Conservation (phyloP, 768 basidiomycete species). For the Cystobasidium onofrii region DNA sequence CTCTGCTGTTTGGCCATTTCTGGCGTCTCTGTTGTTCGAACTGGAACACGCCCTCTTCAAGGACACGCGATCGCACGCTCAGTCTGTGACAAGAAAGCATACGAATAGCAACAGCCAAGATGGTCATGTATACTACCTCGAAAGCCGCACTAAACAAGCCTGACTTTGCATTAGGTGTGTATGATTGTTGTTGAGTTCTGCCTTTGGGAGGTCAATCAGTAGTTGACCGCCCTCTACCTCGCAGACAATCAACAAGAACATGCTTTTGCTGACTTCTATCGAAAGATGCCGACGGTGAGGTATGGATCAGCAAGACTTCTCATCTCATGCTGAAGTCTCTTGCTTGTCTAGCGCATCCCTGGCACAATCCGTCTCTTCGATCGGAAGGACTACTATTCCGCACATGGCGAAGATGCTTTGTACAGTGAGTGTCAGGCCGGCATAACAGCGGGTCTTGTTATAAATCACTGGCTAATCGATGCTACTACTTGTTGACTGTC, state of each 20-base stretch:
- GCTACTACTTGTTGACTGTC: constrained; percentile 22
- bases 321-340: background rate
- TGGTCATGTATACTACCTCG: constrained; percentile 26
- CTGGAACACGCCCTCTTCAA: background rate
- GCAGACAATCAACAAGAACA: constrained; percentile 62
- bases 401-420: constrained; percentile 25
- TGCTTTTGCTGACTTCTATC: constrained; percentile 59
- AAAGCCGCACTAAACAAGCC: constrained; percentile 11
- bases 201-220: background rate
- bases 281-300: constrained; percentile 46
- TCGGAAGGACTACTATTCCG: constrained; percentile 49
- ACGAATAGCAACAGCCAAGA: constrained; percentile 2
- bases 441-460: background rate
- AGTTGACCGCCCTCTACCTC: background rate
- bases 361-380: constrained; percentile 84
- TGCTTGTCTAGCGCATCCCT: constrained; percentile 44
- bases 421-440: constrained; percentile 15
- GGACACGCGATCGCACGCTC: background rate
- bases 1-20: too few species aligned
- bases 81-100: too few species aligned
- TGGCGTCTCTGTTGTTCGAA: too few species aligned
- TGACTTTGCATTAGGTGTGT: constrained; percentile 13
- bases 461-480: too few species aligned
- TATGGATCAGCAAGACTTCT: too few species aligned
- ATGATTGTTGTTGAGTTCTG: background rate